Evolutionary conservation across 495 filamentous ascomycete species (phyloP), one percentile per base, ranked within the genome.

Genomic region (Aspergillus coremiiformis): DNA sequence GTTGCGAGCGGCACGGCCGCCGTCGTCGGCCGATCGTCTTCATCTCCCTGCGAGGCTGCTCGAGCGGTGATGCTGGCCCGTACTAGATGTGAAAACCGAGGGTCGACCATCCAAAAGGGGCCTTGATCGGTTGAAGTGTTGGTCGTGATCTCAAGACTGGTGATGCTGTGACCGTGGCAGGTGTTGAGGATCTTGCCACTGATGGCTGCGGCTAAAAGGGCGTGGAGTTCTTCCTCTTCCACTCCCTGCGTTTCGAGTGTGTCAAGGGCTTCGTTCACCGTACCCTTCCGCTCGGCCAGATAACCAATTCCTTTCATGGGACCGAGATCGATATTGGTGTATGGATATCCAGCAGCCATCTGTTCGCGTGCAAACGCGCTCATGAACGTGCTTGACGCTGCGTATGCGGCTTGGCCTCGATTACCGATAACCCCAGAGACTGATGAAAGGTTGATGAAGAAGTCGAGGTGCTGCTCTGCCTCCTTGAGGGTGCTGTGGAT

Each of bases 401-500:
- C 65, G 51, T 79, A 79, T 42, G 69, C 67, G 14, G 69, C 66
- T 51, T 80, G 76, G 0, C 63, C 68, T 17, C 60, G 47, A n/a
- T 68, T 63, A 15, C 74, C 77, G 7, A 76, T 58, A 9, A 75
- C 59, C 17, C 72, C 70, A 23, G 64, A 61, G 0, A 68, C 60
- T 5, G 72, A 76, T 2, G 72, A 75, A 4, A 75, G 64, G 19
- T 73, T 68, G 42, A 76, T 52, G 56, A 81, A 80, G 68, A 81
- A 83, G 47, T 79, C 77, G 4, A 78, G 57, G 3, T 35, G 24
- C 14, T 23, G 26, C 3, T 55, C 52, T 0, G 41, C 43, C 8
- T 62, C 54, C 14, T 49, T 54, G 10, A 85, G 67, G 4, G 69
- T 60, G 27, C 74, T 64, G 60, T 86, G 82, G 44, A 86, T 66